A percentile compares a stretch with the other conserved stretches of the same genome.
Evolutionary conservation across 208 protist genomes (phyloP).

Genomic region (Crithidia bombi): DNA sequence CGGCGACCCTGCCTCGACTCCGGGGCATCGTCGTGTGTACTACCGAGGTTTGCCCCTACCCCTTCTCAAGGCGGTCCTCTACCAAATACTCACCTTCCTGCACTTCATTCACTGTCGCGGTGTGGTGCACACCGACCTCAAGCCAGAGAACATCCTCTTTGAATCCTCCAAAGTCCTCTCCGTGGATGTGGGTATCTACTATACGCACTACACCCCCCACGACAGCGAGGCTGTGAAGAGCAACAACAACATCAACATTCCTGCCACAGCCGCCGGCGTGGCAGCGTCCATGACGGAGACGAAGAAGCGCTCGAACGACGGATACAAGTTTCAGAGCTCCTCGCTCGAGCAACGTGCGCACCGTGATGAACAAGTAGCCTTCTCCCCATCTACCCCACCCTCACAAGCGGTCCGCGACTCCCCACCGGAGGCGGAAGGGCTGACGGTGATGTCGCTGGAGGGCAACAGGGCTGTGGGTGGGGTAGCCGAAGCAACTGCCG

Average conservation of each 20-base stretch:
- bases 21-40: constrained; percentile 35
- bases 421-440: constrained; percentile 3
- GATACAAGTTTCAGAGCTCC: constrained; percentile 40
- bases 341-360: constrained; percentile 39
- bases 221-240: background rate
- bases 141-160: constrained; percentile 88
- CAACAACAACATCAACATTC: background rate
- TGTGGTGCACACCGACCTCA: constrained; percentile 85
- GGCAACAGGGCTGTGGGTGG: constrained; percentile 1
- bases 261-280: background rate
- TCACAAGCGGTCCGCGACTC: background rate
- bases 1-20: background rate
- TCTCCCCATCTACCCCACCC: constrained; percentile 6
- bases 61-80: constrained; percentile 63
- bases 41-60: constrained; percentile 63
- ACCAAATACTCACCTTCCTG: constrained; percentile 79
- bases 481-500: background rate
- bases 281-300: constrained; percentile 10
- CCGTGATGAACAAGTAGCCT: constrained; percentile 32
- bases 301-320: constrained; percentile 37
- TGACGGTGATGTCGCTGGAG: constrained; percentile 9
- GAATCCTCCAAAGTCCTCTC: constrained; percentile 57
- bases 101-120: constrained; percentile 63
- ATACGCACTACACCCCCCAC: constrained; percentile 30
- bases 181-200: constrained; percentile 42